Evolutionary conservation across 805 yeast species (phyloP).

Genomic region (Candida ponderosae): DNA sequence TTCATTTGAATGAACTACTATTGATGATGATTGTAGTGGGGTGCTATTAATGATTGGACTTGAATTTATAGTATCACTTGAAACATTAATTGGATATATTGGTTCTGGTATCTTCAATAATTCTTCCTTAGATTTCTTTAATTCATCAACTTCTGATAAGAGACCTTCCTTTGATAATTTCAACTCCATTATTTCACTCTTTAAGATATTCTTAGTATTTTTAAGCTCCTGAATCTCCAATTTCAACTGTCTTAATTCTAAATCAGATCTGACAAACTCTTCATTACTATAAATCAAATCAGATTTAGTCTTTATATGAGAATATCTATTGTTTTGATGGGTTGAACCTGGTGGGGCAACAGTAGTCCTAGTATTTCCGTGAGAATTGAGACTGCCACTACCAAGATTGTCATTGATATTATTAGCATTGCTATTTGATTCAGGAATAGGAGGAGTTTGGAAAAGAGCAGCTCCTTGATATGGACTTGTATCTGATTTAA

Average conservation of each 20-base stretch:
- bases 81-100: neutral
- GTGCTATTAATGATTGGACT: neutral
- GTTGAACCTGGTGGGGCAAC: neutral
- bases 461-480: constrained; percentile 17
- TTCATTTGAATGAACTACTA: neutral
- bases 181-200: constrained; percentile 45
- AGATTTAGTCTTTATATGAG: constrained; percentile 2
- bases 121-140: constrained; percentile 23
- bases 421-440: neutral
- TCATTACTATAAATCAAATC: constrained; percentile 10
- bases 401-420: neutral
- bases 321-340: neutral
- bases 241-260: constrained; percentile 33
- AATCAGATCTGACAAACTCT: constrained; percentile 18
- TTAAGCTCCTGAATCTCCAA: constrained; percentile 33
- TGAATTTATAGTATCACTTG: neutral
- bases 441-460: constrained; percentile 20
- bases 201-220: constrained; percentile 33
- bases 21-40: neutral
- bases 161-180: constrained; percentile 38
- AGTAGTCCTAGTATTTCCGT: too few relatives aligned
- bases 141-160: constrained; percentile 32
- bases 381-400: too few relatives aligned
- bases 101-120: constrained; percentile 1
- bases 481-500: constrained; percentile 7